Evolutionary conservation across 2,329 filamentous ascomycete genomes (phyloP).

Genomic region (Raffaelea albimanens): DNA sequence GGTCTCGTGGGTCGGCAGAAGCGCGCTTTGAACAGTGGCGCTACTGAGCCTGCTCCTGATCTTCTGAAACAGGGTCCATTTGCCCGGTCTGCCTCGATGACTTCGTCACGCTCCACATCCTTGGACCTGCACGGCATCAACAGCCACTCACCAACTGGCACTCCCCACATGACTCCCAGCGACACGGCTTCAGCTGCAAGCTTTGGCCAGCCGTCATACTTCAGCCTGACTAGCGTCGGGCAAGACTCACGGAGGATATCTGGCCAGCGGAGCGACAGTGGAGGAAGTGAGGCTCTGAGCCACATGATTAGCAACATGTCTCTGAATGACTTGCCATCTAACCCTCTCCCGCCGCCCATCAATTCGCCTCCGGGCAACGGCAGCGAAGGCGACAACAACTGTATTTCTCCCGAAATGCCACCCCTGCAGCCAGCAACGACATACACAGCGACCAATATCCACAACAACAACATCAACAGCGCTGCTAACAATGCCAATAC

Average conservation of each 20-base stretch:
- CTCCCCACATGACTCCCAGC: conserved; percentile 79
- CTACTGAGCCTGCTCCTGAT: conserved; percentile 80
- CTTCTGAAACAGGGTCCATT: conserved; percentile 89
- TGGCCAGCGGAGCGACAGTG: conserved; percentile 82
- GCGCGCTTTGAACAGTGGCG: conserved; percentile 68
- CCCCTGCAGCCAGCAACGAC: conserved; percentile 38
- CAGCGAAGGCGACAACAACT: conserved; percentile 53
- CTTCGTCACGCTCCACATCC: conserved; percentile 86
- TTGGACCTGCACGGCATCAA: conserved; percentile 63
- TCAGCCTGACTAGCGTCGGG: conserved; percentile 54
- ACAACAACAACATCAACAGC: conserved; percentile 21
- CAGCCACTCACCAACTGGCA: conserved; percentile 69
- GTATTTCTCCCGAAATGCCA: conserved; percentile 64
- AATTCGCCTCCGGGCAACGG: conserved; percentile 65
- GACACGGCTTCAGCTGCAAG: conserved; percentile 41
- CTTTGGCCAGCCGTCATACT: conserved; percentile 84
- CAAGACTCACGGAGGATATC: conserved; percentile 62
- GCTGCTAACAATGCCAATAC: no score
- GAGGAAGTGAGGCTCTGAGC: conserved; percentile 75
- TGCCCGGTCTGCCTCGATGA: conserved; percentile 71
- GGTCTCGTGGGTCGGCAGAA: conserved; percentile 94
- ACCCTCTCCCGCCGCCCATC: conserved; percentile 30
- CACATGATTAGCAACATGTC: conserved; percentile 76
- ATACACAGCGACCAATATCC: conserved; percentile 27
- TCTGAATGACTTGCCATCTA: conserved; percentile 49